phyloP scores from a whole-genome alignment of 2,329 filamentous ascomycete genomes.

The Leptographium wingfieldii region DNA sequence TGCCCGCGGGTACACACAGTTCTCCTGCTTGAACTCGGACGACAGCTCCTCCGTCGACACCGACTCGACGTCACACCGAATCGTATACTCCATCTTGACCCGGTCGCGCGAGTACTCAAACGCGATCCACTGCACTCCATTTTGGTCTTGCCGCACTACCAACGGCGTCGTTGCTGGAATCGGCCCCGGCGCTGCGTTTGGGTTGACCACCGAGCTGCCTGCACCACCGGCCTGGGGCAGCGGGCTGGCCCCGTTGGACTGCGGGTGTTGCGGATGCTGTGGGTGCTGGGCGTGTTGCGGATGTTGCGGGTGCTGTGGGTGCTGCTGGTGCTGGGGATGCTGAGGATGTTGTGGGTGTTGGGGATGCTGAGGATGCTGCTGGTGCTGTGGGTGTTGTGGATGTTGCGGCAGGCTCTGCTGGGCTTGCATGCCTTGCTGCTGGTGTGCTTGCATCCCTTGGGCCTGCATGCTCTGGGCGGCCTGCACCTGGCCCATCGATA shows the following conservation, averaged over 20 bases:
- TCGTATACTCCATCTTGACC: slow-evolving; percentile 99
- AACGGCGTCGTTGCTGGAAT: slow-evolving; percentile 94
- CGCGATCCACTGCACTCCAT: slow-evolving; percentile 96
- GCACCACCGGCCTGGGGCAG: slow-evolving; percentile 13
- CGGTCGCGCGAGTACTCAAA: slow-evolving; percentile 96
- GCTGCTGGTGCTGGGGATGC: slow-evolving; percentile 6
- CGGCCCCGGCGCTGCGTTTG: slow-evolving; percentile 85
- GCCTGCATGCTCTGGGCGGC: slow-evolving; percentile 24
- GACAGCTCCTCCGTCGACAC: slow-evolving; percentile 79
- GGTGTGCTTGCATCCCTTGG: slow-evolving; percentile 11
- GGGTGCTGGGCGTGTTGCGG: slow-evolving; percentile 10
- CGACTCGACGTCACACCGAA: slow-evolving; percentile 93
- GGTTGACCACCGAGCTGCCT: slow-evolving; percentile 39
- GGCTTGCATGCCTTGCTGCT: slow-evolving; percentile 10
- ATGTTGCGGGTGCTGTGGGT: slow-evolving; percentile 2
- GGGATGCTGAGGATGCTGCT: slow-evolving; percentile 5
- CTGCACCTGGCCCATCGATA: slow-evolving; percentile 20
- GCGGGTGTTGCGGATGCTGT: slow-evolving; percentile 15
- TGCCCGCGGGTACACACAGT: slow-evolving; percentile 93
- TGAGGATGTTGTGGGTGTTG: slow-evolving; percentile 6
- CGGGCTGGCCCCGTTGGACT: slow-evolving; percentile 10
- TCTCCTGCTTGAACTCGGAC: slow-evolving; percentile 90
- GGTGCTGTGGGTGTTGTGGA: slow-evolving; percentile 18
- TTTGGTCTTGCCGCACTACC: slow-evolving; percentile 87
- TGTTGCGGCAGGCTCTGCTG: slow-evolving; percentile 9